phyloP scores from a whole-genome alignment of 2,329 filamentous ascomycete genomes.

The Trichoderma gracile region DNA sequence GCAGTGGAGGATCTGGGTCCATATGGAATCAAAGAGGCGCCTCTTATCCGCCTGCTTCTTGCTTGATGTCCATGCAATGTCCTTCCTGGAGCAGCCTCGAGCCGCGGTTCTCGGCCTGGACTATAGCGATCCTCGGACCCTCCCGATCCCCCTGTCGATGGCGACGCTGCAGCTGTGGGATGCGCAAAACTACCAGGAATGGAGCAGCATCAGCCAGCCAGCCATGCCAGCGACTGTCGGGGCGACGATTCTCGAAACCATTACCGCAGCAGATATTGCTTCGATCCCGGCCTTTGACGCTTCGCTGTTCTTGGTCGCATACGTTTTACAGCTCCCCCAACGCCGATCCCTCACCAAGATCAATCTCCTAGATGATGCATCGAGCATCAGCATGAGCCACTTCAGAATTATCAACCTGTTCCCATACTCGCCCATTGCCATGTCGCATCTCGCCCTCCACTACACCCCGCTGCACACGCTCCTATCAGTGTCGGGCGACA shows the following conservation, averaged over 20 bases:
- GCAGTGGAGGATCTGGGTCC: conserved; percentile 55
- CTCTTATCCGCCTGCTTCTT: conserved; percentile 59
- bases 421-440: conserved; percentile 46
- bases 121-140: conserved; percentile 38
- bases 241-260: conserved; percentile 37
- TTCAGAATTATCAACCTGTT: conserved; percentile 46
- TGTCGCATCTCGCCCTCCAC: conserved; percentile 58
- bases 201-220: conserved; percentile 44
- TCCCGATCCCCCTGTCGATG: conserved; percentile 50
- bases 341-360: conserved; percentile 36
- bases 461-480: conserved; percentile 60
- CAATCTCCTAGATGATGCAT: conserved; percentile 32
- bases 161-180: conserved; percentile 52
- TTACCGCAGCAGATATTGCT: conserved; percentile 42
- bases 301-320: conserved; percentile 44
- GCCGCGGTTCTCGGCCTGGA: conserved; percentile 41
- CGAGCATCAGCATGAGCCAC: conserved; percentile 31
- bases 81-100: conserved; percentile 54
- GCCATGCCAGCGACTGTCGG: conserved; percentile 32
- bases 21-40: conserved; percentile 53
- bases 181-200: conserved; percentile 47
- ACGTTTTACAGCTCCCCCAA: conserved; percentile 43
- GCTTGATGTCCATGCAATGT: conserved; percentile 56
- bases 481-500: conserved; percentile 59
- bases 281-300: conserved; percentile 43